A percentile compares a stretch with the other conserved stretches of the same genome.
These are phyloP conservation scores for Pseudocercospora eumusae DNA, from an alignment of 2,329 filamentous ascomycete species.

Conservation along the genomic window DNA sequence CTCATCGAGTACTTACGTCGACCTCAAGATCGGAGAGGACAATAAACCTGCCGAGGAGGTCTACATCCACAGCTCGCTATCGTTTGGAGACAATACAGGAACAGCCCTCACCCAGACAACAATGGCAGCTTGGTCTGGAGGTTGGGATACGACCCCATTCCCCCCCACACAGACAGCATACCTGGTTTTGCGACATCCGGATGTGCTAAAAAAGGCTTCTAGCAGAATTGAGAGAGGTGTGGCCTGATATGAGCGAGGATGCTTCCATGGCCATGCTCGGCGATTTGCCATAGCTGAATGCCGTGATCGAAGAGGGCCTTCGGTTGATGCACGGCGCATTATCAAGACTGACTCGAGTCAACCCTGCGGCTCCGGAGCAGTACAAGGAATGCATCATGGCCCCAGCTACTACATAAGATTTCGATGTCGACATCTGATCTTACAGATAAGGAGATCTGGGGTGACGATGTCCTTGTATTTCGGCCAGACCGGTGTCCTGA, in stretches of 20 bases:
- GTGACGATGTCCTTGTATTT: constrained; percentile 6
- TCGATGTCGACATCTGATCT: constrained; percentile 14
- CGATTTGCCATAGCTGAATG: constrained; percentile 11
- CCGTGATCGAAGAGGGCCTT: constrained; percentile 16
- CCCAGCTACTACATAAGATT: constrained; percentile 12
- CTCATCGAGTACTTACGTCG: constrained; percentile 12
- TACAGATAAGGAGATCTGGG: constrained; percentile 15
- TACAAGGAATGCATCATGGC: constrained; percentile 14
- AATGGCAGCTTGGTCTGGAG: constrained; percentile 18
- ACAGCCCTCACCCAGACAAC: constrained; percentile 8
- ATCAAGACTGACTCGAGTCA: constrained; percentile 13
- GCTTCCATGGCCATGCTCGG: constrained; percentile 1
- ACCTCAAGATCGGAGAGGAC: constrained; percentile 6
- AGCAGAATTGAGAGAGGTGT: constrained; percentile 10
- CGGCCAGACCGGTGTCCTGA: constrained; percentile 12
- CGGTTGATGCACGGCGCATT: constrained; percentile 17
- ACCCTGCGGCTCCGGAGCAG: constrained; percentile 6
- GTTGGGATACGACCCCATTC: constrained; percentile 20
- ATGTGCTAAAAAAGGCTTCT: constrained; percentile 2
- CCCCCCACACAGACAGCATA: constrained; percentile 9
- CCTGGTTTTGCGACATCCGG: constrained; percentile 2
- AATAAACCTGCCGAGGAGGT: constrained; percentile 16
- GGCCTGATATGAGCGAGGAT: constrained; percentile 10
- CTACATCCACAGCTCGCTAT: constrained; percentile 18
- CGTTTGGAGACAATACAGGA: constrained; percentile 12